These are phyloP conservation scores for Abrus pulchellus DNA, from an alignment of 306 rosid genomes.

Conservation along the genomic window DNA sequence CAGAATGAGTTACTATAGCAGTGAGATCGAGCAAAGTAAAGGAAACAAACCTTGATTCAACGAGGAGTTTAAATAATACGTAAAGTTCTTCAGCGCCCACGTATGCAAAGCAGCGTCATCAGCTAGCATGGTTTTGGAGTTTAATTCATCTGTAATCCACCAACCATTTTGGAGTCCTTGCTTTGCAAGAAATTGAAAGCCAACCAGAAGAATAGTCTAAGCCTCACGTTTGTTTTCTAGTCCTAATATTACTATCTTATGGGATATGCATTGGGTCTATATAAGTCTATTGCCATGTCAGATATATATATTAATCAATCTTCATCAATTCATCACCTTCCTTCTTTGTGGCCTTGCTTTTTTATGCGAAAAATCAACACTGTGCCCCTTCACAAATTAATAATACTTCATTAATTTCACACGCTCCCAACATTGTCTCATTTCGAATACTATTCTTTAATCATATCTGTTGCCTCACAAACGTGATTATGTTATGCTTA, in stretches of 20 bases:
- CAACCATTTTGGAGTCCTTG: constrained; percentile 14
- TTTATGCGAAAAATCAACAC: constrained; percentile 23
- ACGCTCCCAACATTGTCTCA: neutral
- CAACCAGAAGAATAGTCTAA: constrained; percentile 12
- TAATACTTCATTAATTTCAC: neutral
- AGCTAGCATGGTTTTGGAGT: neutral
- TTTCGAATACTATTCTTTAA: too few species aligned
- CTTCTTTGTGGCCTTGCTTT: neutral
- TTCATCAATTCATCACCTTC: neutral
- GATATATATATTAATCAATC: neutral
- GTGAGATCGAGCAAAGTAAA: neutral
- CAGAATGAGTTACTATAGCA: too few species aligned
- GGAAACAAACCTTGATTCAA: neutral
- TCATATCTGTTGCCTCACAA: too few species aligned
- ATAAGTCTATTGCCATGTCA: constrained; percentile 4
- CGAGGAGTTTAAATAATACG: neutral
- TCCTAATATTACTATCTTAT: neutral
- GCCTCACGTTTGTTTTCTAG: neutral
- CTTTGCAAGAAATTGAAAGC: constrained; percentile 40
- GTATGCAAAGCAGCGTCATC: constrained; percentile 37
- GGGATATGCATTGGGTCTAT: too few species aligned
- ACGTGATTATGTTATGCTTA: too few species aligned
- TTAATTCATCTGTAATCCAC: constrained; percentile 2
- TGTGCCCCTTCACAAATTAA: neutral
- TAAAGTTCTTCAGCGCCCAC: constrained; percentile 14